A percentile compares a stretch with the other conserved stretches of the same genome.
Evolutionary conservation across 1,139 yeast species (phyloP).

Genomic region (Yamadazyma jaroonii): DNA sequence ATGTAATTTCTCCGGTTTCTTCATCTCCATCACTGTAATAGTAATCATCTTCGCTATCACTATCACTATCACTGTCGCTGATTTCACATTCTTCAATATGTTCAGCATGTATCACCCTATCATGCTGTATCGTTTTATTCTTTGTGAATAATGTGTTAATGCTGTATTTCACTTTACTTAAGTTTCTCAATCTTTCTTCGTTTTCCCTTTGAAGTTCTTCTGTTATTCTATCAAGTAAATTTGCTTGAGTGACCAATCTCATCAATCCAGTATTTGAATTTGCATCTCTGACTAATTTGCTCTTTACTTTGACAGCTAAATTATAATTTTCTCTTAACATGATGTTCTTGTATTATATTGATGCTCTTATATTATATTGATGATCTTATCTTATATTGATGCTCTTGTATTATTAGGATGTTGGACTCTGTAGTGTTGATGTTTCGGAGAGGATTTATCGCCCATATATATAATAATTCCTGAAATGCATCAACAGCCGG

Average conservation of each 20-base stretch:
- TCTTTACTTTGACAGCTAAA: constrained; percentile 66
- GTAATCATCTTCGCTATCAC: constrained; percentile 1
- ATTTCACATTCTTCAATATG: neutral
- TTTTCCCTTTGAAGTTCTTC: constrained; percentile 43
- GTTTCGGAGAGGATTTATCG: too few relatives aligned
- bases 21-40: constrained; percentile 1
- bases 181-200: constrained; percentile 8
- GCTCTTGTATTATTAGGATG: too few relatives aligned
- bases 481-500: too few relatives aligned
- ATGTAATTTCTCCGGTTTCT: constrained; percentile 1
- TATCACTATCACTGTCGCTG: constrained; percentile 3
- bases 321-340: constrained; percentile 53
- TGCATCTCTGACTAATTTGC: constrained; percentile 67
- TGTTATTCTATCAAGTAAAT: constrained; percentile 67
- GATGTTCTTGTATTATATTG: too few relatives aligned
- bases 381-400: too few relatives aligned
- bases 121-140: neutral
- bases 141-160: neutral
- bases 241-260: constrained; percentile 70
- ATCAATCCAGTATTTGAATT: constrained; percentile 57
- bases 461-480: too few relatives aligned
- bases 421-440: too few relatives aligned
- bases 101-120: neutral
- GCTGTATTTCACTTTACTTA: neutral
- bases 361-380: too few relatives aligned